A percentile compares a stretch with the other conserved stretches of the same genome.
Evolutionary conservation across 305 asterid species (phyloP).

Genomic region (Plantago coronopus): DNA sequence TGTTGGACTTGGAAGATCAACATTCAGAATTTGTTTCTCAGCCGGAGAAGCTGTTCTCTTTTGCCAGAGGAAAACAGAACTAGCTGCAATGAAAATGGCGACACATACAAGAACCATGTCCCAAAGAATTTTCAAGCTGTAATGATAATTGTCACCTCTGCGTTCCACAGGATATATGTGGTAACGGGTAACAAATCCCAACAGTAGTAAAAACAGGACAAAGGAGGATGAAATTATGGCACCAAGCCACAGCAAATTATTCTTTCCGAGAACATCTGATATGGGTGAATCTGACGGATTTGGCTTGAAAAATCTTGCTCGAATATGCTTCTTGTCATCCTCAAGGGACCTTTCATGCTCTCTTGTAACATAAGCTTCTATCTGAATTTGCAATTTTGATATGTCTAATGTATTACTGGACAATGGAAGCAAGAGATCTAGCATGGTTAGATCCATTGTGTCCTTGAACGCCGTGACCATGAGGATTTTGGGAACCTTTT

Average conservation of each 20-base stretch:
- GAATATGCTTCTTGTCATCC: slow-evolving; percentile 30
- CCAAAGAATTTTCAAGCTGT: slow-evolving; percentile 50
- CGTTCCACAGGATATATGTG: slow-evolving; percentile 51
- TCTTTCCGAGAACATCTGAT: slow-evolving; percentile 39
- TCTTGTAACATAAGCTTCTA: slow-evolving; percentile 54
- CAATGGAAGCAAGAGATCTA: slow-evolving; percentile 54
- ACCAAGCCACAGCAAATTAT: slow-evolving; percentile 60
- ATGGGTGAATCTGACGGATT: slow-evolving; percentile 41
- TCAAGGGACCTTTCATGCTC: slow-evolving; percentile 33
- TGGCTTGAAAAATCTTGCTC: slow-evolving; percentile 38
- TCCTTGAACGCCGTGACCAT: slow-evolving; percentile 54
- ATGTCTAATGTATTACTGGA: slow-evolving; percentile 27
- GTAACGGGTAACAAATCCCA: slow-evolving; percentile 52
- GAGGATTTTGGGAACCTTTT: slow-evolving; percentile 30
- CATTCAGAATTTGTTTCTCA: slow-evolving; percentile 32
- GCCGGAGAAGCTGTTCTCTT: slow-evolving; percentile 25
- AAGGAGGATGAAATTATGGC: slow-evolving; percentile 53
- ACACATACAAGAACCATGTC: slow-evolving; percentile 50
- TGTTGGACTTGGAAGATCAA: slow-evolving; percentile 31
- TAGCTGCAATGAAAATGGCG: slow-evolving; percentile 35
- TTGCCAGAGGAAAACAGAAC: slow-evolving; percentile 43
- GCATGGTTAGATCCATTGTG: slow-evolving; percentile 45
- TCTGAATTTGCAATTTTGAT: slow-evolving; percentile 36
- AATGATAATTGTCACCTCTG: slow-evolving; percentile 45
- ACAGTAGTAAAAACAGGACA: slow-evolving; percentile 40